These are phyloP conservation scores for Starmera caribaea DNA, from an alignment of 805 yeast species.

Conservation along the genomic window DNA sequence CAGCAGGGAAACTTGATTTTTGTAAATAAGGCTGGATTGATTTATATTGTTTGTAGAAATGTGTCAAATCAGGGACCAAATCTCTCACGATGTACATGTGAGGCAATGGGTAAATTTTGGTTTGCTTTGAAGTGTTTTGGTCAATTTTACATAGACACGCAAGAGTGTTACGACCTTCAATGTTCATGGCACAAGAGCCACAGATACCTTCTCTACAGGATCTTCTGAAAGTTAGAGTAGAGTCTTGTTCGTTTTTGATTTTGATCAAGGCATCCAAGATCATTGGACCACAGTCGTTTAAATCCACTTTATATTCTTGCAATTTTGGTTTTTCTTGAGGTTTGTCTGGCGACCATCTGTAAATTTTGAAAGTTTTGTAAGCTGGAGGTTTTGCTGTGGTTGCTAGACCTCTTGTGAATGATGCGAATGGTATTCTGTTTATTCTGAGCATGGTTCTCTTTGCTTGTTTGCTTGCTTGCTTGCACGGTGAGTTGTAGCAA, in stretches of 20 bases:
- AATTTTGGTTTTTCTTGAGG: conserved; percentile 87
- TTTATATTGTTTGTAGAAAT: conserved; percentile 96
- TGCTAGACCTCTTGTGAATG: conserved; percentile 18
- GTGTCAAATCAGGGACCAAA: conserved; percentile 95
- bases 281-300: conserved; percentile 96
- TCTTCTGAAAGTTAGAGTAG: conserved; percentile 93
- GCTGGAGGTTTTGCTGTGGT: conserved; percentile 45
- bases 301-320: conserved; percentile 75
- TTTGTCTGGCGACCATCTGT: conserved; percentile 97
- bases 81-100: conserved; percentile 98
- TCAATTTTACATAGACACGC: conserved; percentile 96
- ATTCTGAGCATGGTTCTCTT: conserved; percentile 1
- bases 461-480: not conserved
- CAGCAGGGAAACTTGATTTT: conserved; percentile 64
- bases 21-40: conserved; percentile 95
- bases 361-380: conserved; percentile 79
- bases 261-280: conserved; percentile 88
- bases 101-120: conserved; percentile 92
- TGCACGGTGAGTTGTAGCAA: not conserved
- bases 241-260: conserved; percentile 93
- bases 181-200: conserved; percentile 99
- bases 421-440: not conserved
- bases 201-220: conserved; percentile 99
- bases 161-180: conserved; percentile 93
- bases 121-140: conserved; percentile 58